Conservation (phyloP, 2,329 filamentous ascomycete genomes). For the Rhexocercosporidium sp. region DNA sequence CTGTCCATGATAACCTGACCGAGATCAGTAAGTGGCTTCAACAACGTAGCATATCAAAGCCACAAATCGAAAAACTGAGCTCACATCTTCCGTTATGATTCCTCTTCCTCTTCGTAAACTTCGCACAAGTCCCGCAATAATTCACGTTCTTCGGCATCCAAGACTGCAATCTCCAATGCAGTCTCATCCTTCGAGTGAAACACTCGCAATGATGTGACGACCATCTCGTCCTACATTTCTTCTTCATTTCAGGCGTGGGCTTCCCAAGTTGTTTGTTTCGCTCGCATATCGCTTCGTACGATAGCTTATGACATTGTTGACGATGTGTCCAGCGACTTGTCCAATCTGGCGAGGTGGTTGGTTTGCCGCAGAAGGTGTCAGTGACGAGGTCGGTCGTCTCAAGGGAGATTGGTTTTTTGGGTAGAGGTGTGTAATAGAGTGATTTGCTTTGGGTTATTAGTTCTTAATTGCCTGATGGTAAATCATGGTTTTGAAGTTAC, state of each 20-base stretch:
- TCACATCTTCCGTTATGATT: slow-evolving; percentile 31
- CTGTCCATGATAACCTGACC: slow-evolving; percentile 35
- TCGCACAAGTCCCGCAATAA: slow-evolving; percentile 34
- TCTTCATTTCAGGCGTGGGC: slow-evolving; percentile 14
- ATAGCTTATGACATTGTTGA: slow-evolving; percentile 26
- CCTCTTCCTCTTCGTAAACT: slow-evolving; percentile 36
- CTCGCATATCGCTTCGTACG: slow-evolving; percentile 13
- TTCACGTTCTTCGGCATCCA: slow-evolving; percentile 35
- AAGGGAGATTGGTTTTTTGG: slow-evolving; percentile 10
- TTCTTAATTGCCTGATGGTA: not conserved
- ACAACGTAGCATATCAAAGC: not conserved
- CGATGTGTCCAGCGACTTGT: slow-evolving; percentile 14
- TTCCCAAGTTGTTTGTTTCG: slow-evolving; percentile 11
- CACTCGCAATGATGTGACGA: slow-evolving; percentile 33
- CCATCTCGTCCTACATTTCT: slow-evolving; percentile 23
- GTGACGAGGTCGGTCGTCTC: slow-evolving; percentile 19
- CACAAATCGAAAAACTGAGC: slow-evolving; percentile 1
- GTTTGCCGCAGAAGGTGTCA: slow-evolving; percentile 21
- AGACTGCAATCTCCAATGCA: slow-evolving; percentile 30
- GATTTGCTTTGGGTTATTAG: slow-evolving; percentile 27
- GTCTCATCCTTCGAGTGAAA: slow-evolving; percentile 14
- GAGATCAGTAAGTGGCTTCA: slow-evolving; percentile 4
- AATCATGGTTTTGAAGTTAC: slow-evolving; percentile 20
- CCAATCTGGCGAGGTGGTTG: not conserved
- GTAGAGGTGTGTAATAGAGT: slow-evolving; percentile 27